phyloP scores from a whole-genome alignment of 495 filamentous ascomycete genomes.

The Aspergillus nidulans region DNA sequence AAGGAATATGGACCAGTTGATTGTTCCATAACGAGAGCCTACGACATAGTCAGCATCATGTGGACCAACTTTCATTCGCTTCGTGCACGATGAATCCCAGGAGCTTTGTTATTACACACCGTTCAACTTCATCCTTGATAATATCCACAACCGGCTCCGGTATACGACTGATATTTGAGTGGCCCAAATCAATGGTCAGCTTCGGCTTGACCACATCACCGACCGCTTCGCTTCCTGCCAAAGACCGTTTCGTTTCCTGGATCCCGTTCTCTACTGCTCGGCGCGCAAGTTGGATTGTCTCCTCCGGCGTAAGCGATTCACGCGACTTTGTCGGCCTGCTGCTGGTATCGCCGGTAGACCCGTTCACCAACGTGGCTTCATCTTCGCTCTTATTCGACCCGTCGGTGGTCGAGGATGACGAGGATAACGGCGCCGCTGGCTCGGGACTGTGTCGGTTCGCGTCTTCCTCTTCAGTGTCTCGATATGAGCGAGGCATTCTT shows the following conservation, averaged over 20 bases:
- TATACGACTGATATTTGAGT: slow-evolving; percentile 72
- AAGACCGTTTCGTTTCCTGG: slow-evolving; percentile 63
- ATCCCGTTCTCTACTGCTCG: slow-evolving; percentile 64
- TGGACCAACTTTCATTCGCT: background rate
- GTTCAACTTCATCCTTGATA: slow-evolving; percentile 87
- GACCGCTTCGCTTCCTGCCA: slow-evolving; percentile 62
- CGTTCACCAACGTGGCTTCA: slow-evolving; percentile 29
- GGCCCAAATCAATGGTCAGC: slow-evolving; percentile 83
- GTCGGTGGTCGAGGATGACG: slow-evolving; percentile 27
- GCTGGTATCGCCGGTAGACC: slow-evolving; percentile 25
- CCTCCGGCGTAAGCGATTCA: slow-evolving; percentile 33
- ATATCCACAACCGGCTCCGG: slow-evolving; percentile 88
- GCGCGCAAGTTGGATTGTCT: slow-evolving; percentile 54
- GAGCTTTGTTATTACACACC: slow-evolving; percentile 49
- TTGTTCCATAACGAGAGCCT: slow-evolving; percentile 92
- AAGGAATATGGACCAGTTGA: slow-evolving; percentile 69
- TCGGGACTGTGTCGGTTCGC: slow-evolving; percentile 22
- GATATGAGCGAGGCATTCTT: slow-evolving; percentile 31
- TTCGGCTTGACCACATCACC: slow-evolving; percentile 68
- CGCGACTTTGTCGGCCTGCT: slow-evolving; percentile 17
- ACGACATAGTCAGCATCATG: slow-evolving; percentile 14
- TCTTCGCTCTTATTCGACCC: slow-evolving; percentile 27
- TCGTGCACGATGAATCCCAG: background rate
- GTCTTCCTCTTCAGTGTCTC: slow-evolving; percentile 34
- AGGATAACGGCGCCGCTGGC: slow-evolving; percentile 18